Conservation (phyloP, 345 rosid genomes). For the Reutealis trisperma region DNA sequence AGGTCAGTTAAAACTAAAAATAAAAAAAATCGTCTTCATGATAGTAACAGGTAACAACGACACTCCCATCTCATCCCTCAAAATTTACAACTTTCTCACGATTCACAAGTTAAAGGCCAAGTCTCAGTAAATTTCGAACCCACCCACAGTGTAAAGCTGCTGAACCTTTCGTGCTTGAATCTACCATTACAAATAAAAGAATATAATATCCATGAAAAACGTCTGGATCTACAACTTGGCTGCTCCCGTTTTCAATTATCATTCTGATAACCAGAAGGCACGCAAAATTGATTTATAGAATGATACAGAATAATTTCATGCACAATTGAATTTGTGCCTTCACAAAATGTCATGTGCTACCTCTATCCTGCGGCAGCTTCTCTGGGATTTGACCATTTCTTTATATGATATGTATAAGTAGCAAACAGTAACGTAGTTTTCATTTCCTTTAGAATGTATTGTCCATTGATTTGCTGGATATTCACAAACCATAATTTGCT, state of each 20-base stretch:
- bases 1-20: too few species aligned
- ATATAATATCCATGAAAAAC: slow-evolving; percentile 21
- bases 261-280: background rate
- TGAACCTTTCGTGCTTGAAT: too few species aligned
- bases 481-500: background rate
- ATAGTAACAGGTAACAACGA: too few species aligned
- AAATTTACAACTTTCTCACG: background rate
- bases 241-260: background rate
- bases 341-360: slow-evolving; percentile 9
- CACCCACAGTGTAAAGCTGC: too few species aligned
- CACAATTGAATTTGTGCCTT: slow-evolving; percentile 7
- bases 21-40: too few species aligned
- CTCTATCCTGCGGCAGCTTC: slow-evolving; percentile 6
- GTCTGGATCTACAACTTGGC: slow-evolving; percentile 10
- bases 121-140: background rate
- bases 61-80: too few species aligned
- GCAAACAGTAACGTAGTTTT: background rate
- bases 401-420: background rate
- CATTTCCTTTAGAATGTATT: background rate
- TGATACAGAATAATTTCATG: slow-evolving; percentile 6
- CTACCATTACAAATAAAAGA: slow-evolving; percentile 30
- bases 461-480: background rate
- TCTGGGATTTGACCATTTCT: slow-evolving; percentile 5
- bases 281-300: background rate
- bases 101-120: background rate